phyloP scores from a whole-genome alignment of 2,329 filamentous ascomycete genomes.

The Arthrinium puccinioides region DNA sequence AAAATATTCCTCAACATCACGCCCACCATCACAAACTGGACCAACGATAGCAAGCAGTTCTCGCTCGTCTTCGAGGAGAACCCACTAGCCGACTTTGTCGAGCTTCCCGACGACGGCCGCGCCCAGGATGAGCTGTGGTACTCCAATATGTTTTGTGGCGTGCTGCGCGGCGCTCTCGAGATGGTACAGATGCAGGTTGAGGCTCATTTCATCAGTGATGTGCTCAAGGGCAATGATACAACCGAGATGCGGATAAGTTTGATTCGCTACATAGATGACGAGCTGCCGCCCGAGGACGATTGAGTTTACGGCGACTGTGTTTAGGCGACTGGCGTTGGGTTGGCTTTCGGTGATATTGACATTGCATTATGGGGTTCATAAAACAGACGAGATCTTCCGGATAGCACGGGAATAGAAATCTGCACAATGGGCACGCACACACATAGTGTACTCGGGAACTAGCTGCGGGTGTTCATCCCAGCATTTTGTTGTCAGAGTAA shows the following conservation, averaged over 20 bases:
- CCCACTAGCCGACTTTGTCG: conserved; percentile 92
- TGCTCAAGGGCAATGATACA: conserved; percentile 86
- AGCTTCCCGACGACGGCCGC: conserved; percentile 89
- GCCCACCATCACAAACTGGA: conserved; percentile 91
- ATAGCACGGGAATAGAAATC: too few species aligned
- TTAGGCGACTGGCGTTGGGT: conserved; percentile 1
- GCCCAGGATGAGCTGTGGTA: conserved; percentile 98
- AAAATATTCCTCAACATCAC: conserved; percentile 99
- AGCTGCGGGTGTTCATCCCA: too few species aligned
- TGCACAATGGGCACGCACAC: too few species aligned
- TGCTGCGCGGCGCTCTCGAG: conserved; percentile 83
- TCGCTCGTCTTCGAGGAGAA: conserved; percentile 96
- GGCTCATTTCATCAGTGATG: conserved; percentile 90
- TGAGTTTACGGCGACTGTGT: too few species aligned
- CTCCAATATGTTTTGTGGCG: conserved; percentile 92
- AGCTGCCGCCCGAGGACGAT: conserved; percentile 94
- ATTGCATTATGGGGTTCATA: too few species aligned
- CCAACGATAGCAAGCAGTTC: conserved; percentile 91
- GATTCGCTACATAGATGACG: conserved; percentile 92
- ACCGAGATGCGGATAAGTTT: conserved; percentile 95
- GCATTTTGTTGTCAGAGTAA: too few species aligned
- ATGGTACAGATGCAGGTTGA: conserved; percentile 99
- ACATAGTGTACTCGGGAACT: too few species aligned
- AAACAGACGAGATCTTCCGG: too few species aligned
- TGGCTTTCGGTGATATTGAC: too few species aligned